Base-by-base conservation (phyloP, 768 basidiomycete species). In the Ephemerocybe angulata region DNA sequence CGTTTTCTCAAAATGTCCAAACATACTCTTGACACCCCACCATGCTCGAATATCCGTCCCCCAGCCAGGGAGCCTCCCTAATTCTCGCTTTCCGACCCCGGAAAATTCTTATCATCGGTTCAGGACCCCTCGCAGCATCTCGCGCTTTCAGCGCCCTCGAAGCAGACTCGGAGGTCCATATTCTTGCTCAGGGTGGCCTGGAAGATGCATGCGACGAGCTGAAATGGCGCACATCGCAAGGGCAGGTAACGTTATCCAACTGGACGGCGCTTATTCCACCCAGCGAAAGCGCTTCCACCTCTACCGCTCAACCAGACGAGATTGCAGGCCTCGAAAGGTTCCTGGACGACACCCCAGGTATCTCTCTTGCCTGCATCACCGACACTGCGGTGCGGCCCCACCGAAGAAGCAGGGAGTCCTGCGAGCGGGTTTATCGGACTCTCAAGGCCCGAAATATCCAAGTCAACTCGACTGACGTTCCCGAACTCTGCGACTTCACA, bases 391-490 rank as follows among this genome's bases (percentile, higher is more conserved):
- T 81, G 19, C 63, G 72, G 28, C 27, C 64, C 0, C 63, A 68
- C 22, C 75, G 74, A 42, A 81, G 85, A 11, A 74, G 66, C 8
- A 71, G 69, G 30, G 63, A 63, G 1, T 88, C 88, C 2, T 88
- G 90, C 1, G 70, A 72, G 41, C 69, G 73, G 5, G 76, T 97
- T 33, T 80, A 84, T 52, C 62, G 66, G 15, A 64, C 84, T 2
- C 89, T 88, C 61, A 74, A 68, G 30, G 57, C 71, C 1, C 78
- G 80, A 25, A 79, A 82, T 52, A 84, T 96, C 54, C 87, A 85
- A 1, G 76, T 93, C 60, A 98, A 95, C 63, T 80, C 88, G n/a
- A 84, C 93, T 1, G 96, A 98, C 68, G 82, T 88, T 64, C 89
- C 91, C 1, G 76, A 83, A 13, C 76, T 95, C 37, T 95, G 91